phyloP scores from a whole-genome alignment of 257 asterid species.

The Lithospermum erythrorhizon region DNA sequence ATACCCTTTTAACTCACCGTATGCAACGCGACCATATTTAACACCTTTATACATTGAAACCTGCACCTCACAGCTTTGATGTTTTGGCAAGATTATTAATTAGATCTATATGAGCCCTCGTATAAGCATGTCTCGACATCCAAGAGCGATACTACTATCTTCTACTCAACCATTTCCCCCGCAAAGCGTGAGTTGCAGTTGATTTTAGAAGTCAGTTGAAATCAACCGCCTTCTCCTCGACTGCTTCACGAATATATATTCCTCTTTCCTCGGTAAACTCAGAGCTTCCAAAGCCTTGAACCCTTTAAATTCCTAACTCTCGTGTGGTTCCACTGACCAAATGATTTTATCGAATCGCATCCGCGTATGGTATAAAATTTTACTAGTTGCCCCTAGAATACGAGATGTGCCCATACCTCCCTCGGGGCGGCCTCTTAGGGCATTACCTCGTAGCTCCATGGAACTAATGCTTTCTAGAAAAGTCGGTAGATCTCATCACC shows the following conservation, averaged over 20 bases:
- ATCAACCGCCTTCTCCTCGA: constrained; percentile 49
- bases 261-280: constrained; percentile 50
- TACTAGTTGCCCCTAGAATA: too few species aligned
- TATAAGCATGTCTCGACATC: background rate
- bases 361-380: too few species aligned
- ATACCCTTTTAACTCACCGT: background rate
- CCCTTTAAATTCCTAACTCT: constrained; percentile 70
- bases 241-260: constrained; percentile 42
- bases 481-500: constrained; percentile 46
- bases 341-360: too few species aligned
- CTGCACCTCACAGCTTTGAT: background rate
- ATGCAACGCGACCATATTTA: background rate
- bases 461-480: constrained; percentile 66
- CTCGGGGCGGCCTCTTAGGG: too few species aligned
- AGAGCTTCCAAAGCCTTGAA: constrained; percentile 37
- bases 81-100: too few species aligned
- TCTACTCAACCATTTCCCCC: background rate
- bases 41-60: background rate
- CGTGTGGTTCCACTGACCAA: constrained; percentile 32
- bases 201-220: constrained; percentile 21
- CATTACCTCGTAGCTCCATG: too few species aligned
- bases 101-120: constrained; percentile 12
- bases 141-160: background rate
- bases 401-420: too few species aligned
- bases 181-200: background rate